These are phyloP conservation scores for Magnaporthales sp. DNA, from an alignment of 2,329 filamentous ascomycete genomes.

Conservation along the genomic window DNA sequence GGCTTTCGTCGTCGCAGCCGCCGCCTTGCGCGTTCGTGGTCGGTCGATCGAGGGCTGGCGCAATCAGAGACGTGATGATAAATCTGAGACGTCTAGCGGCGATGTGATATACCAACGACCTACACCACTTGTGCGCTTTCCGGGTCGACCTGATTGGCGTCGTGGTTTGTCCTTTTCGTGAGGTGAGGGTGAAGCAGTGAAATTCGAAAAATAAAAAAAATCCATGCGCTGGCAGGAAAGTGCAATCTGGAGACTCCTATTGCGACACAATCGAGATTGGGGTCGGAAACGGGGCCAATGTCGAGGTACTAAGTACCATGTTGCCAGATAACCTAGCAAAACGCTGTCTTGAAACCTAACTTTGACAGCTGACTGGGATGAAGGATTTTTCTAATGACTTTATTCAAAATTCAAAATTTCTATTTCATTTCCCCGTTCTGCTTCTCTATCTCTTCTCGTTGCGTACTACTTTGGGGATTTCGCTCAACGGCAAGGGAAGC, in stretches of 20 bases:
- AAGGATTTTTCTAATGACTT: too few species aligned
- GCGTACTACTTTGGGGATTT: background rate
- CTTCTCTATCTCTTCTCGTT: too few species aligned
- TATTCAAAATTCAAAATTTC: background rate
- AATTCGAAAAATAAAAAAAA: background rate
- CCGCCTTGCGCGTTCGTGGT: background rate
- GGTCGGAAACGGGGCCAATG: background rate
- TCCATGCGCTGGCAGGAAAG: background rate
- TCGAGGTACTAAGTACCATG: background rate
- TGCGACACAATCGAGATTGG: background rate
- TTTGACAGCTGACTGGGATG: too few species aligned
- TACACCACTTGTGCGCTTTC: background rate
- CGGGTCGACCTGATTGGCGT: background rate
- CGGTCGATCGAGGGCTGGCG: background rate
- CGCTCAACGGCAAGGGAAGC: background rate
- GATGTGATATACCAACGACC: background rate
- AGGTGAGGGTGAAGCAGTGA: background rate
- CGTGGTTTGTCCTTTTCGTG: background rate
- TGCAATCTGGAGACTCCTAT: conserved; percentile 1
- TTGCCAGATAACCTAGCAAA: background rate
- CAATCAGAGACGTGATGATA: background rate
- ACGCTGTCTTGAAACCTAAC: background rate
- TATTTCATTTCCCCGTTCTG: background rate
- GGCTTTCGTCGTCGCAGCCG: background rate
- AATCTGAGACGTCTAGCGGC: background rate